Percentiles rank a stretch among this genome's conserved stretches.
These are phyloP conservation scores for Dendrobium chrysotoxum DNA, from an alignment of 106 monocot species.

Conservation along the genomic window DNA sequence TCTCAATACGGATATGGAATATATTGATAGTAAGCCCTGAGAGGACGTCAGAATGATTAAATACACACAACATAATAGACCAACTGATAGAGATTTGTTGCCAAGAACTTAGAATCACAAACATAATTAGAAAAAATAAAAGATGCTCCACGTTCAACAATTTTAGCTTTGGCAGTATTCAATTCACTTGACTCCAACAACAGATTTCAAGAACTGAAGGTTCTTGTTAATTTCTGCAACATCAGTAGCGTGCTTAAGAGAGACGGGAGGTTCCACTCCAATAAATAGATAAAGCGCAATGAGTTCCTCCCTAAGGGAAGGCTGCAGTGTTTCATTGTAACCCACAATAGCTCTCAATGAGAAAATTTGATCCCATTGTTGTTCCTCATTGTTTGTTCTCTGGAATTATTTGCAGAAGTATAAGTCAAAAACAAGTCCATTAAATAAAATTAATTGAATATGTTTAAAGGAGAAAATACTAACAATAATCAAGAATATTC, in stretches of 20 bases:
- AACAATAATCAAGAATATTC: too few species aligned
- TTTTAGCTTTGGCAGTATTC: not conserved
- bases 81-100: too few species aligned
- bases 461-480: too few species aligned
- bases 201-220: slow-evolving; percentile 7
- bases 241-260: slow-evolving; percentile 5
- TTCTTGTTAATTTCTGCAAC: not conserved
- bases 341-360: slow-evolving; percentile 8
- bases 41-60: too few species aligned
- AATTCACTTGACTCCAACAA: slow-evolving; percentile 12
- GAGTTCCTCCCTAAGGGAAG: slow-evolving; percentile 3
- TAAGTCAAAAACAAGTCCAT: too few species aligned
- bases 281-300: not conserved
- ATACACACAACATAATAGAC: too few species aligned
- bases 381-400: not conserved
- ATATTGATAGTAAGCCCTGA: too few species aligned
- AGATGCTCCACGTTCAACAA: too few species aligned
- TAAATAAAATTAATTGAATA: too few species aligned
- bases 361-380: slow-evolving; percentile 6
- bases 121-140: not conserved
- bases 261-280: slow-evolving; percentile 4
- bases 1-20: too few species aligned
- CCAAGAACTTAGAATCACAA: not conserved
- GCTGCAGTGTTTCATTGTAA: not conserved
- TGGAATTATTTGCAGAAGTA: not conserved